These are phyloP conservation scores for Iberis pinnata DNA, from an alignment of 345 rosid genomes.

Conservation along the genomic window DNA sequence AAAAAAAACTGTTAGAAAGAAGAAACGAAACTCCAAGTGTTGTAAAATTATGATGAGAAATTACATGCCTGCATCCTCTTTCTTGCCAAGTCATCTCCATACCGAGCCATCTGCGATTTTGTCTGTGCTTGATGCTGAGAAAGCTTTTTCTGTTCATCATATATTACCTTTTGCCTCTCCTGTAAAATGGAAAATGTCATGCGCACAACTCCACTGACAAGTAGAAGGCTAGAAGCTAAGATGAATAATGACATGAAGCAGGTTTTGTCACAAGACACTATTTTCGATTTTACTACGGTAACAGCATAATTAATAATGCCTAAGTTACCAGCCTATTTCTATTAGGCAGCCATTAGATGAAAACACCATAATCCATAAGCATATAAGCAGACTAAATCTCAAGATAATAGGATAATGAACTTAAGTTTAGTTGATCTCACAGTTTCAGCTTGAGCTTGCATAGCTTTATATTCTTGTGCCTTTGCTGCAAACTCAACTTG, in stretches of 20 bases:
- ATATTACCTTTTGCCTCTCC: constrained; percentile 88
- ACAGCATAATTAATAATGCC: not conserved
- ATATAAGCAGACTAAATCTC: too few species aligned
- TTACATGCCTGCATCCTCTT: constrained; percentile 94
- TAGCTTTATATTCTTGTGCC: constrained; percentile 73
- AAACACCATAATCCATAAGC: too few species aligned
- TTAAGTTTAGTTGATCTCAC: constrained; percentile 35
- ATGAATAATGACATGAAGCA: constrained; percentile 4
- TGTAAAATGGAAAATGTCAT: constrained; percentile 33
- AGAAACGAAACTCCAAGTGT: not conserved
- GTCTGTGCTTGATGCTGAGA: constrained; percentile 89
- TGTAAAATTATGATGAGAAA: not conserved
- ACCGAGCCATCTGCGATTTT: constrained; percentile 98
- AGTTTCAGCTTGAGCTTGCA: constrained; percentile 88
- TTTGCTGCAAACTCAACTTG: constrained; percentile 53
- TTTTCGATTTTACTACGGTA: not conserved
- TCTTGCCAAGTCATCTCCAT: constrained; percentile 88
- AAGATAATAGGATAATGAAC: not conserved
- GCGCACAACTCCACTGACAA: constrained; percentile 7
- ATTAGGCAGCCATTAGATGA: not conserved
- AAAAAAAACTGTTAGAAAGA: constrained; percentile 8
- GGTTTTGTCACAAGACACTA: not conserved
- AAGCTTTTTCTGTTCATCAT: constrained; percentile 85
- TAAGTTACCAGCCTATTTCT: not conserved
- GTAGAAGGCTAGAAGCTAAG: constrained; percentile 11